These are phyloP conservation scores for Pseudogymnoascus sp. DNA, from an alignment of 2,329 filamentous ascomycete species.

Conservation along the genomic window DNA sequence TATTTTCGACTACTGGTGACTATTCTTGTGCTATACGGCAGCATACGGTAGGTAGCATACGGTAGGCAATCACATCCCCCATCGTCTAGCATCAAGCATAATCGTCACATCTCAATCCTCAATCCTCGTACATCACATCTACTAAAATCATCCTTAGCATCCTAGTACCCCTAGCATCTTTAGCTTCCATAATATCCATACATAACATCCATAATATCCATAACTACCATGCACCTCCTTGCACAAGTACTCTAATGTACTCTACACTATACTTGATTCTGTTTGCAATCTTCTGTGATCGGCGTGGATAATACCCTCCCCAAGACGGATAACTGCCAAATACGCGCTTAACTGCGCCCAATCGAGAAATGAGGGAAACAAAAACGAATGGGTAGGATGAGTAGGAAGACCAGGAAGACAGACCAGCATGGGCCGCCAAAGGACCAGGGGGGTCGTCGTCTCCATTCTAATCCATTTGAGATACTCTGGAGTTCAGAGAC, in stretches of 20 bases:
- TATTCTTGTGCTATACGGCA: neutral
- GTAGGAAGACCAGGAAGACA: neutral
- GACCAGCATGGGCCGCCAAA: neutral
- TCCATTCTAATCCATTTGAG: neutral
- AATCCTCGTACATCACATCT: neutral
- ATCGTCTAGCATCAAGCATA: neutral
- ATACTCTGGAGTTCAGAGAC: neutral
- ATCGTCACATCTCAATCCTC: neutral
- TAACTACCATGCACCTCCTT: neutral
- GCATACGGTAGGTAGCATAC: neutral
- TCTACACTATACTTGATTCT: neutral
- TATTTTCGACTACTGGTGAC: neutral
- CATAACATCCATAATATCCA: neutral
- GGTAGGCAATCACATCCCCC: neutral
- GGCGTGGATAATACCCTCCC: neutral
- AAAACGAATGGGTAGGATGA: neutral
- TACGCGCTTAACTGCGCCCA: constrained; percentile 1
- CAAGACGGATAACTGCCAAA: neutral
- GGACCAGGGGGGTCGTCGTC: neutral
- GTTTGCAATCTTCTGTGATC: constrained; percentile 5
- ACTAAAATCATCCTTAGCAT: too few relatives aligned
- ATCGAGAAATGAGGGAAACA: neutral
- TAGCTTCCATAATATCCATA: neutral
- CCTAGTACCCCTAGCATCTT: neutral
- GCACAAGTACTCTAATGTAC: neutral